Conservation (phyloP, 2,329 filamentous ascomycete species). For the Aspergillus floridensis region DNA sequence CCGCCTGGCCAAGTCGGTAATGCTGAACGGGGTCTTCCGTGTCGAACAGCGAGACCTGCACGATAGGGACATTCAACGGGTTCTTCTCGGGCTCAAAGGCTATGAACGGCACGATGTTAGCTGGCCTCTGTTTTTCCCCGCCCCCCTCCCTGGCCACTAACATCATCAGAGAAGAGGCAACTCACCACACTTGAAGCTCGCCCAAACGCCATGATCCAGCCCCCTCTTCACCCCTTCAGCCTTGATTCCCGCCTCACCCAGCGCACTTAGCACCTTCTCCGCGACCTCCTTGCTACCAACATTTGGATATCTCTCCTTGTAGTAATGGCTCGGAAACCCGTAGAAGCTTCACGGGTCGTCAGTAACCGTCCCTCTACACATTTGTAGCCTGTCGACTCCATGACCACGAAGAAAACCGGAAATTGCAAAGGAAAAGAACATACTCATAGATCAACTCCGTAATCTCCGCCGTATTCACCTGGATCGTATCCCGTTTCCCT, state of each 20-base stretch:
- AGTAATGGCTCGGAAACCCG: constrained; percentile 68
- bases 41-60: constrained; percentile 69
- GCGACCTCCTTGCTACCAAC: constrained; percentile 61
- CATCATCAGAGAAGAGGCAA: constrained; percentile 4
- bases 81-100: constrained; percentile 63
- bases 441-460: constrained; percentile 69
- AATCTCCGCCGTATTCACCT: constrained; percentile 65
- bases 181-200: constrained; percentile 58
- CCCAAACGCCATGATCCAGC: constrained; percentile 74
- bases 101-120: constrained; percentile 16
- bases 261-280: constrained; percentile 54
- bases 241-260: constrained; percentile 58
- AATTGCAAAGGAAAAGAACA: constrained; percentile 11
- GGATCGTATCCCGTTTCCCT: constrained; percentile 53
- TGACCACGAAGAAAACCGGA: too few species aligned
- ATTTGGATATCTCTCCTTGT: constrained; percentile 65
- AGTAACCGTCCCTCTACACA: not conserved
- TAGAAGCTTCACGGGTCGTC: constrained; percentile 54
- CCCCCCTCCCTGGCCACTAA: too few species aligned
- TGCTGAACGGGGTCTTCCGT: constrained; percentile 64
- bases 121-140: not conserved
- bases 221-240: constrained; percentile 61
- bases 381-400: too few species aligned
- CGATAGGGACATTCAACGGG: constrained; percentile 63
- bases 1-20: constrained; percentile 64